phyloP scores from a whole-genome alignment of 371 early-diverging fungal species.

The Blakeslea trispora region DNA sequence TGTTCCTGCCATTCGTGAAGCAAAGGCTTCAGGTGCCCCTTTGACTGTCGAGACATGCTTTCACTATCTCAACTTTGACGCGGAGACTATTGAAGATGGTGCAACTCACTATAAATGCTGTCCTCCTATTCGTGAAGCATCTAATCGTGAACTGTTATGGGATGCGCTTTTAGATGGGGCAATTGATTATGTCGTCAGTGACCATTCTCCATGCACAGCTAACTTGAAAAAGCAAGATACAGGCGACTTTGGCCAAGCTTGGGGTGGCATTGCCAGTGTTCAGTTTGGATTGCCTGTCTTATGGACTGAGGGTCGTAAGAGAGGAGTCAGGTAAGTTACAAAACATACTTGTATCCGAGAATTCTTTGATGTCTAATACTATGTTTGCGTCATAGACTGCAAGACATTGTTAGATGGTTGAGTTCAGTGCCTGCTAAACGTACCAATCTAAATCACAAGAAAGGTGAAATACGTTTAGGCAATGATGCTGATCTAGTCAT shows the following conservation, averaged over 20 bases:
- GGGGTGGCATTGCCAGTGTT: conserved; percentile 87
- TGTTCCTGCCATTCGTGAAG: conserved; percentile 70
- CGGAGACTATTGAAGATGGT: conserved; percentile 72
- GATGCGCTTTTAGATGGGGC: conserved; percentile 75
- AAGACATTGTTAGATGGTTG: conserved; percentile 67
- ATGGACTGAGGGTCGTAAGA: conserved; percentile 77
- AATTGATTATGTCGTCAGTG: conserved; percentile 83
- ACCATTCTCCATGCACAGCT: conserved; percentile 83
- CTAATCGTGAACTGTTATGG: conserved; percentile 76
- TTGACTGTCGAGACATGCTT: conserved; percentile 84
- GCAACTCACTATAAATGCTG: conserved; percentile 86
- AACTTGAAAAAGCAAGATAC: conserved; percentile 68
- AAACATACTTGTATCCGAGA: not conserved
- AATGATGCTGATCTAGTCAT: conserved; percentile 78
- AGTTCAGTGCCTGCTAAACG: conserved; percentile 68
- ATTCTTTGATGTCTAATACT: conserved; percentile 2
- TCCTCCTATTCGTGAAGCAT: conserved; percentile 79
- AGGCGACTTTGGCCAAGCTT: conserved; percentile 79
- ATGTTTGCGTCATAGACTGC: too few relatives aligned
- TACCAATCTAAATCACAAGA: conserved; percentile 61
- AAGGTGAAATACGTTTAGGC: conserved; percentile 70
- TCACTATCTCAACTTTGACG: conserved; percentile 73
- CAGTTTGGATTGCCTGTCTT: conserved; percentile 79
- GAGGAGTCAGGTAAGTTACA: conserved; percentile 59
- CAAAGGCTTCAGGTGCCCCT: conserved; percentile 70